phyloP scores from a whole-genome alignment of 257 asterid genomes.

The Solanum bukasovii region DNA sequence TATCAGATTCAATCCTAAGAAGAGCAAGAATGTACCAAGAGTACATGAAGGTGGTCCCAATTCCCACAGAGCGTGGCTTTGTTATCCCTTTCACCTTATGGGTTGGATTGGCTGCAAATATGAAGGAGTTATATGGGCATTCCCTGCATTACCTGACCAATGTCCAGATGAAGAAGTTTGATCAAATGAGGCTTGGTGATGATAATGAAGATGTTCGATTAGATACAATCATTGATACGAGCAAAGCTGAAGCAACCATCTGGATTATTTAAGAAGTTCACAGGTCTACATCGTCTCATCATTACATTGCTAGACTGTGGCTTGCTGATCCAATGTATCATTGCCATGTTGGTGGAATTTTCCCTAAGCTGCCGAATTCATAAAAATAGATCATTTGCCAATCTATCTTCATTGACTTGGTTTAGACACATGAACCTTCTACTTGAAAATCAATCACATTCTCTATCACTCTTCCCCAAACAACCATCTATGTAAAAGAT shows the following conservation, averaged over 20 bases:
- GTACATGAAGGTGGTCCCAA: slow-evolving; percentile 45
- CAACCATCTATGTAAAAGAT: not conserved
- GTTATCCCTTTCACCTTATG: slow-evolving; percentile 54
- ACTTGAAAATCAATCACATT: not conserved
- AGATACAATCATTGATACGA: slow-evolving; percentile 43
- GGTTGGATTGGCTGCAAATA: slow-evolving; percentile 48
- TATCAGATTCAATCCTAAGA: slow-evolving; percentile 26
- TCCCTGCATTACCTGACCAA: slow-evolving; percentile 83
- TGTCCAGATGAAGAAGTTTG: slow-evolving; percentile 38
- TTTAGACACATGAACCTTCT: not conserved
- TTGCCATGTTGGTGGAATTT: slow-evolving; percentile 30
- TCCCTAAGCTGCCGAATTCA: slow-evolving; percentile 16
- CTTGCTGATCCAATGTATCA: slow-evolving; percentile 31
- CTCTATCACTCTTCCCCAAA: not conserved
- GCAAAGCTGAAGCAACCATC: slow-evolving; percentile 56
- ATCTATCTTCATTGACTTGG: not conserved
- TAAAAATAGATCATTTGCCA: not conserved
- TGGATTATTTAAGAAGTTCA: slow-evolving; percentile 61
- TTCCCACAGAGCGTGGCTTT: slow-evolving; percentile 39
- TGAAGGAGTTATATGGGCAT: slow-evolving; percentile 51
- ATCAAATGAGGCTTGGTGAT: slow-evolving; percentile 31
- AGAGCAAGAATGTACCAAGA: slow-evolving; percentile 41
- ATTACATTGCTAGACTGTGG: slow-evolving; percentile 51
- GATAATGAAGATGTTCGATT: slow-evolving; percentile 33
- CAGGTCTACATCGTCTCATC: slow-evolving; percentile 41